These are phyloP conservation scores for Coniochaeta sp. DNA, from an alignment of 2,329 filamentous ascomycete genomes.

Conservation along the genomic window DNA sequence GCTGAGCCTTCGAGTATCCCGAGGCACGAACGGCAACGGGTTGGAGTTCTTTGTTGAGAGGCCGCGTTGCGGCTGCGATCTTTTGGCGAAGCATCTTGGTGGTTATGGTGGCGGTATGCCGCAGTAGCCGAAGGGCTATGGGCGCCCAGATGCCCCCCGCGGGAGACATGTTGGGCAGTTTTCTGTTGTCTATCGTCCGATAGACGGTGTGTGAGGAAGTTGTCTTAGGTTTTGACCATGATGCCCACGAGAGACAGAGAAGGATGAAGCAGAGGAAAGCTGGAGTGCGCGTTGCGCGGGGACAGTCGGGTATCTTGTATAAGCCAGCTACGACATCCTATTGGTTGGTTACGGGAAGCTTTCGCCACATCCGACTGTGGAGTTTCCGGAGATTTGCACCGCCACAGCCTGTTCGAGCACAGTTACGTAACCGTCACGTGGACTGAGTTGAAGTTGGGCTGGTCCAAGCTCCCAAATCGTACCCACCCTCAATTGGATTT, in stretches of 20 bases:
- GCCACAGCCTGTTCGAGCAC: conserved; percentile 1
- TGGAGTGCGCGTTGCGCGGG: not conserved
- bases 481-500: conserved; percentile 1
- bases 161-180: conserved; percentile 43
- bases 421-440: not conserved
- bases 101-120: conserved; percentile 34
- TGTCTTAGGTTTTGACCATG: too few species aligned
- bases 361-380: conserved; percentile 1
- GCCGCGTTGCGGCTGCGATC: conserved; percentile 35
- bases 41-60: conserved; percentile 36
- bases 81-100: conserved; percentile 43
- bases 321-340: not conserved
- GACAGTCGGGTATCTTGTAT: not conserved
- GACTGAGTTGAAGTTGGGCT: too few species aligned
- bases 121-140: conserved; percentile 46
- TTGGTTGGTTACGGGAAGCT: not conserved
- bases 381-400: not conserved
- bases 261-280: not conserved
- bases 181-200: not conserved
- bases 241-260: too few species aligned
- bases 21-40: conserved; percentile 35
- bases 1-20: conserved; percentile 34
- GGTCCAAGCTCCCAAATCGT: conserved; percentile 1
- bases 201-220: too few species aligned
- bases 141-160: conserved; percentile 51